Percentiles rank a stretch among this genome's conserved stretches.
Conservation (phyloP, 306 rosid genomes). For the Dalbergia cultrata region DNA sequence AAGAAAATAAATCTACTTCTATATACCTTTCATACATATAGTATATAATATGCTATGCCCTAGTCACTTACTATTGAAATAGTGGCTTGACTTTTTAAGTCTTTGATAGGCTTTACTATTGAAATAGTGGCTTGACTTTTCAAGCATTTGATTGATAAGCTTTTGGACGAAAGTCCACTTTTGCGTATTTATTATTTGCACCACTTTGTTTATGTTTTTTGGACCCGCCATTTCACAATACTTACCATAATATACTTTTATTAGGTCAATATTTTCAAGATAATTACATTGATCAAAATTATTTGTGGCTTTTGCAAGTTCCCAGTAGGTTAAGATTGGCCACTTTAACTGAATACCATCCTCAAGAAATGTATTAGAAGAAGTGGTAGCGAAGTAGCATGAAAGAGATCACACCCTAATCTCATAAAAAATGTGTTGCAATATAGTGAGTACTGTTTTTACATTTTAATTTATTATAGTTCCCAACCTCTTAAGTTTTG, state of each 20-base stretch:
- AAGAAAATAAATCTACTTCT: neutral
- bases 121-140: too few relatives aligned
- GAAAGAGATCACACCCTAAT: neutral
- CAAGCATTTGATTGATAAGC: too few relatives aligned
- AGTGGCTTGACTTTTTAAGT: too few relatives aligned
- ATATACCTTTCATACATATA: neutral
- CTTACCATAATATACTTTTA: neutral
- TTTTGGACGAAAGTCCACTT: too few relatives aligned
- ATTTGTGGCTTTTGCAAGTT: constrained; percentile 32
- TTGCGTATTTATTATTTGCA: too few relatives aligned
- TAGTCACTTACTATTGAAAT: constrained; percentile 38
- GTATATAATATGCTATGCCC: neutral
- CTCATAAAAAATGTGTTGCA: neutral
- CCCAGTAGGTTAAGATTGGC: constrained; percentile 2
- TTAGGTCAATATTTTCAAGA: neutral
- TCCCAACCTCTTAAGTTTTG: too few relatives aligned
- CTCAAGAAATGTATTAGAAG: neutral
- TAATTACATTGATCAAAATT: constrained; percentile 12
- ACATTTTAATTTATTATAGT: too few relatives aligned
- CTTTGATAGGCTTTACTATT: too few relatives aligned
- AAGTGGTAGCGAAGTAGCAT: constrained; percentile 21
- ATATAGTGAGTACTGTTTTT: too few relatives aligned
- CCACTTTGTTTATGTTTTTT: too few relatives aligned
- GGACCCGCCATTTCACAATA: too few relatives aligned
- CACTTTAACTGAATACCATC: neutral